Percentiles rank a stretch among this genome's conserved stretches.
phyloP scores from a whole-genome alignment of 768 basidiomycete genomes.

The Lyophyllum shimeji region DNA sequence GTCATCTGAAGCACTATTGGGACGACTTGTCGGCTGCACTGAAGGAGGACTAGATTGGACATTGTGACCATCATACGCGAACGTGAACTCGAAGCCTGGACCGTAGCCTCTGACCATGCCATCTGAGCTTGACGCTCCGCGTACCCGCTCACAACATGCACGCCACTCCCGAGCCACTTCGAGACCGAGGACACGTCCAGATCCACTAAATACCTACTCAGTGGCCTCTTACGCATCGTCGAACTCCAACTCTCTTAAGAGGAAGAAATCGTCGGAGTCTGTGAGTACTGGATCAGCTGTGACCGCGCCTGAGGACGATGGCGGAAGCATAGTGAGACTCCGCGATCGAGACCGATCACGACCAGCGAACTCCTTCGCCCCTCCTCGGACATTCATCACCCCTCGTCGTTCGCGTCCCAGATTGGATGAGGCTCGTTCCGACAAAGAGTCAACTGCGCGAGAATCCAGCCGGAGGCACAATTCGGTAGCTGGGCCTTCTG shows the following conservation, averaged over 20 bases:
- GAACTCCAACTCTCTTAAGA: slow-evolving; percentile 17
- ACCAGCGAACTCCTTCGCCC: not conserved
- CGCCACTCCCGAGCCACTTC: not conserved
- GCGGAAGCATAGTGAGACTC: not conserved
- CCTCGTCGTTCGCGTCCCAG: slow-evolving; percentile 10
- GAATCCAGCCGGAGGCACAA: not conserved
- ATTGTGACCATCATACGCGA: not conserved
- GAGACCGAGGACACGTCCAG: not conserved
- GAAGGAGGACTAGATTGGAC: not conserved
- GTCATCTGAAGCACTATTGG: not conserved
- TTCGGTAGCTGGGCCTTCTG: not conserved
- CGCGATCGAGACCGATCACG: not conserved
- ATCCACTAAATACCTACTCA: not conserved
- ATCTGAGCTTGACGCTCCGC: not conserved
- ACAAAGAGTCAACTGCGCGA: not conserved
- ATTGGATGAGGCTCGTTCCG: slow-evolving; percentile 1
- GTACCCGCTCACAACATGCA: not conserved
- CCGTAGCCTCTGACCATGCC: not conserved
- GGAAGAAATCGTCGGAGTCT: slow-evolving; percentile 23
- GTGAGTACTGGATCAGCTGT: slow-evolving; percentile 13
- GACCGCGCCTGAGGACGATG: slow-evolving; percentile 12
- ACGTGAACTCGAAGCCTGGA: not conserved
- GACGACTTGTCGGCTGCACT: not conserved
- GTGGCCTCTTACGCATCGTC: not conserved
- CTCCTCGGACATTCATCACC: not conserved